Percentiles rank a stretch among this genome's conserved stretches.
Conservation (phyloP, 352 stramenopile genomes). For the Phytophthora boehmeriae region DNA sequence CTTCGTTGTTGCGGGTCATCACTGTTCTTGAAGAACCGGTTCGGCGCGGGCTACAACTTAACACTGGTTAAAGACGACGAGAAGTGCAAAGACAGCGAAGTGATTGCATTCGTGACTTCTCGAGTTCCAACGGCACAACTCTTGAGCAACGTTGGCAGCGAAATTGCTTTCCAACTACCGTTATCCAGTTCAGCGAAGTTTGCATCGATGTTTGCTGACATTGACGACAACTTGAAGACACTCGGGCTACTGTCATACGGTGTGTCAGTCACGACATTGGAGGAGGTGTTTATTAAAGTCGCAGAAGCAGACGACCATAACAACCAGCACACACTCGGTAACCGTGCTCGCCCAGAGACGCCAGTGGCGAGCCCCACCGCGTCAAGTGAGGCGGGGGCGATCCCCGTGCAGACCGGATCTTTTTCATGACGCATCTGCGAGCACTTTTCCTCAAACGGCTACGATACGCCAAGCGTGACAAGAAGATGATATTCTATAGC, state of each 20-base stretch:
- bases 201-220: slow-evolving; percentile 55
- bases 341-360: slow-evolving; percentile 16
- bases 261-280: slow-evolving; percentile 87
- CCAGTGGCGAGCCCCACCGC: slow-evolving; percentile 10
- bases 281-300: slow-evolving; percentile 86
- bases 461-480: slow-evolving; percentile 62
- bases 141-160: slow-evolving; percentile 73
- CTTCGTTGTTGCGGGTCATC: slow-evolving; percentile 75
- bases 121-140: slow-evolving; percentile 46
- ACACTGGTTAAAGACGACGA: slow-evolving; percentile 62
- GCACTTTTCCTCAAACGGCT: slow-evolving; percentile 70
- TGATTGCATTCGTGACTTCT: slow-evolving; percentile 41
- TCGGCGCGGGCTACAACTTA: slow-evolving; percentile 74
- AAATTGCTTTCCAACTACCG: slow-evolving; percentile 76
- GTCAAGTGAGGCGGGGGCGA: slow-evolving; percentile 13
- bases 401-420: slow-evolving; percentile 10
- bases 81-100: slow-evolving; percentile 32
- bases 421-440: slow-evolving; percentile 46
- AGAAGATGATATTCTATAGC: slow-evolving; percentile 66
- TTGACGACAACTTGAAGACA: slow-evolving; percentile 50
- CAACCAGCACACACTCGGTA: slow-evolving; percentile 47
- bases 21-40: slow-evolving; percentile 83
- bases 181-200: slow-evolving; percentile 55
- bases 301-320: slow-evolving; percentile 45
- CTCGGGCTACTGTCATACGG: slow-evolving; percentile 61